These are phyloP conservation scores for Caryocar brasiliense DNA, from an alignment of 441 rosid genomes.

Conservation along the genomic window DNA sequence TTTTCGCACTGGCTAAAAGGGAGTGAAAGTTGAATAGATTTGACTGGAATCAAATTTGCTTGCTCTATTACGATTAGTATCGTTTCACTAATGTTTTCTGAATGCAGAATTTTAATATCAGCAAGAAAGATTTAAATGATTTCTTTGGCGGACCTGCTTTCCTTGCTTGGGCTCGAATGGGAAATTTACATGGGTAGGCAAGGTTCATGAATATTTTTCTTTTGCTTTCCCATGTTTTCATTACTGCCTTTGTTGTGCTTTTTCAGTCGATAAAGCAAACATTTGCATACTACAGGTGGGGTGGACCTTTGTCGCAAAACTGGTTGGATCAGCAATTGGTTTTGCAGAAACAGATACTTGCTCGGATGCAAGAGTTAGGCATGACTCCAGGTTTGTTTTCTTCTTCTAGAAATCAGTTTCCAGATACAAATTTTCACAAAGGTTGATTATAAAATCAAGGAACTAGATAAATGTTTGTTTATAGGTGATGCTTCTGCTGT, in stretches of 20 bases:
- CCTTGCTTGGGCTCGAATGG: conserved; percentile 99
- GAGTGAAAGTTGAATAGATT: too few species aligned
- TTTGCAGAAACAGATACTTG: conserved; percentile 75
- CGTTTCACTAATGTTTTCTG: conserved; percentile 4
- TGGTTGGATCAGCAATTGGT: conserved; percentile 76
- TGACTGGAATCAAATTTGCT: too few species aligned
- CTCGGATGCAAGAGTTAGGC: conserved; percentile 83
- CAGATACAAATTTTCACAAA: too few species aligned
- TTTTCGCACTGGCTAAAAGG: too few species aligned
- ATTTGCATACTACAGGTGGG: conserved; percentile 58
- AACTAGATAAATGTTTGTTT: too few species aligned
- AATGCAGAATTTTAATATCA: conserved; percentile 68
- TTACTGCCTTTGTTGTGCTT: not conserved
- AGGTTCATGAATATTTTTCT: not conserved
- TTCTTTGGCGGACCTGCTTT: conserved; percentile 97
- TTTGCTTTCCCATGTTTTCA: not conserved
- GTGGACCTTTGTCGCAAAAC: conserved; percentile 79
- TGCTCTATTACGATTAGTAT: too few species aligned
- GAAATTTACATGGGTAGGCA: conserved; percentile 84
- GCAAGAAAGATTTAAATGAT: conserved; percentile 56
- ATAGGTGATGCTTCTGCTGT: too few species aligned
- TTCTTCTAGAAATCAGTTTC: too few species aligned
- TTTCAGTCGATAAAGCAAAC: conserved; percentile 1
- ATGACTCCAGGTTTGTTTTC: conserved; percentile 87
- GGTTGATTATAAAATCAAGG: too few species aligned